phyloP scores from a whole-genome alignment of 805 yeast genomes.

The Cyberlindnera euphorbiae region DNA sequence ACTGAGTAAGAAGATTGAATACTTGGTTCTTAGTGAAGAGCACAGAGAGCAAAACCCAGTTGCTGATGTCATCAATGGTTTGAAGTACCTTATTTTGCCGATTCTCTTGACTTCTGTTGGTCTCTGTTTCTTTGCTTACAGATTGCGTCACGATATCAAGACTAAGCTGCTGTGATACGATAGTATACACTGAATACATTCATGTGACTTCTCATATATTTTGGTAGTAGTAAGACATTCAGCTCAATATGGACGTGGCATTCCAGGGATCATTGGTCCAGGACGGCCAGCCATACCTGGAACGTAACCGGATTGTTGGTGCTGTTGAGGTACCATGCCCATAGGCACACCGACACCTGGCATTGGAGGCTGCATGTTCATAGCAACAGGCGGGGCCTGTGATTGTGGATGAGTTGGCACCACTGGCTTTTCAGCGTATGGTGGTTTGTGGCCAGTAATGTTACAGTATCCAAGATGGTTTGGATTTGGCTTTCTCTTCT shows the following conservation, averaged over 20 bases:
- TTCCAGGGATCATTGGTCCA: not conserved
- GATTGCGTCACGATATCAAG: constrained; percentile 57
- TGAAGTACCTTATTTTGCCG: constrained; percentile 26
- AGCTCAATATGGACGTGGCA: constrained; percentile 4
- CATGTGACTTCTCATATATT: too few species aligned
- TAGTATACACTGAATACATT: not conserved
- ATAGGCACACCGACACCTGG: not conserved
- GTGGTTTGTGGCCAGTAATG: constrained; percentile 40
- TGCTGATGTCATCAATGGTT: constrained; percentile 21
- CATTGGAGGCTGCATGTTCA: not conserved
- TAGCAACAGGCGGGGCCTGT: not conserved
- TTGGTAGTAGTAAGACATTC: too few species aligned
- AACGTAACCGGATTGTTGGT: not conserved
- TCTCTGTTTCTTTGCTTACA: constrained; percentile 43
- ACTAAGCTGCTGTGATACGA: constrained; percentile 44
- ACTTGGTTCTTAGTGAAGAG: constrained; percentile 22
- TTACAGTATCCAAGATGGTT: constrained; percentile 43
- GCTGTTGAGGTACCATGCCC: not conserved
- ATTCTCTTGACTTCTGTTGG: constrained; percentile 26
- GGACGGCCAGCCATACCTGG: constrained; percentile 1
- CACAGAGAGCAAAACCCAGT: constrained; percentile 21
- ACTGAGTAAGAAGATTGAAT: constrained; percentile 17
- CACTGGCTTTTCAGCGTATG: constrained; percentile 29
- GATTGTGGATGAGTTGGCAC: not conserved
- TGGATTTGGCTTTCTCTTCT: constrained; percentile 43